phyloP scores from a whole-genome alignment of 2,329 filamentous ascomycete genomes.

The Exophiala bonariae region DNA sequence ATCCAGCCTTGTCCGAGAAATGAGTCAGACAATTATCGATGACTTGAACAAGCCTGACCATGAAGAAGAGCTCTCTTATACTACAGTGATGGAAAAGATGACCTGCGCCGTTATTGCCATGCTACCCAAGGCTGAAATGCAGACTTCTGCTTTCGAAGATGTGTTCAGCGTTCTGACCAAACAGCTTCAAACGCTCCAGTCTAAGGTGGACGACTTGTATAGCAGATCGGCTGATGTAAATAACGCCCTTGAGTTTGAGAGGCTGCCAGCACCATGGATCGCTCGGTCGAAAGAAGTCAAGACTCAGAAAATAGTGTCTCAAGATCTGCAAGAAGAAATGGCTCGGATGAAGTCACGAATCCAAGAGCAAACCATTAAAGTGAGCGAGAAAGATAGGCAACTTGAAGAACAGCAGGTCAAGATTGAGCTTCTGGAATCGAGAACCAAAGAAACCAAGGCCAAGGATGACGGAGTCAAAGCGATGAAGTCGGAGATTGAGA shows the following conservation, averaged over 20 bases:
- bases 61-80: slow-evolving; percentile 17
- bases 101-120: slow-evolving; percentile 2
- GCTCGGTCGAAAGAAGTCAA: slow-evolving; percentile 78
- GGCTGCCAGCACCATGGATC: slow-evolving; percentile 72
- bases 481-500: slow-evolving; percentile 42
- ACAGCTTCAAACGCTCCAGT: slow-evolving; percentile 20
- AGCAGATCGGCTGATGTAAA: slow-evolving; percentile 69
- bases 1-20: slow-evolving; percentile 63
- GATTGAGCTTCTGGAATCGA: slow-evolving; percentile 87
- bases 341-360: slow-evolving; percentile 77
- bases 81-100: slow-evolving; percentile 14
- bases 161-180: slow-evolving; percentile 20
- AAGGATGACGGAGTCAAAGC: slow-evolving; percentile 61
- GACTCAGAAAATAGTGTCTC: slow-evolving; percentile 74
- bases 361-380: slow-evolving; percentile 70
- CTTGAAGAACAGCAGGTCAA: slow-evolving; percentile 68
- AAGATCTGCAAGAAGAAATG: slow-evolving; percentile 84
- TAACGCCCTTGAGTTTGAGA: slow-evolving; percentile 77
- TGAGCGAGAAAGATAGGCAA: slow-evolving; percentile 74
- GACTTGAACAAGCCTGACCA: slow-evolving; percentile 66
- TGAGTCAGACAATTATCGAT: slow-evolving; percentile 66
- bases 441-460: slow-evolving; percentile 79
- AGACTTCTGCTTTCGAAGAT: slow-evolving; percentile 7
- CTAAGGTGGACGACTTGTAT: slow-evolving; percentile 60
- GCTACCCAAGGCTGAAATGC: slow-evolving; percentile 1